Conservation (phyloP, 164 flowering plant species). For the Buxus sempervirens region DNA sequence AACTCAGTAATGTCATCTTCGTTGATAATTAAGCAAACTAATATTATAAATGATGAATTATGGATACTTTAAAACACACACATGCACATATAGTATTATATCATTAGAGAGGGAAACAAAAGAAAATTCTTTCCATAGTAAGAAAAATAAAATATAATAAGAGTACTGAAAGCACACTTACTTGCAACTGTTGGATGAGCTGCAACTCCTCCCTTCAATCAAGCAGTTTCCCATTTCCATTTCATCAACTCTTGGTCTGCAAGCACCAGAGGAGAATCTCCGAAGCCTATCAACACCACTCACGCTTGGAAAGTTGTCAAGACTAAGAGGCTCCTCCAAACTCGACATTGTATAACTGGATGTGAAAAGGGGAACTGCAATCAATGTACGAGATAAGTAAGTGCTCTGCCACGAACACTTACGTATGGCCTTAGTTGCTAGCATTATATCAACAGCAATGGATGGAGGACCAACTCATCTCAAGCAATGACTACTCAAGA, state of each 20-base stretch:
- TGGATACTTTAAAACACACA: neutral
- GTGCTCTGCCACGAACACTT: conserved; percentile 20
- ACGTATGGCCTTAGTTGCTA: conserved; percentile 17
- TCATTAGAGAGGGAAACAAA: neutral
- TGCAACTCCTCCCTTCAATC: conserved; percentile 78
- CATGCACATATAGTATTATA: neutral
- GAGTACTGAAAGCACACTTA: conserved; percentile 25
- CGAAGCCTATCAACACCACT: conserved; percentile 54
- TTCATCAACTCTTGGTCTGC: conserved; percentile 60
- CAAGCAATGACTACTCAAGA: neutral
- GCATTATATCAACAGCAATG: conserved; percentile 21
- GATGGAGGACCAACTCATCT: conserved; percentile 4
- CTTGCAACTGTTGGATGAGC: conserved; percentile 81
- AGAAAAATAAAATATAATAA: neutral
- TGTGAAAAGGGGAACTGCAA: conserved; percentile 27
- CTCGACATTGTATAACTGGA: conserved; percentile 66
- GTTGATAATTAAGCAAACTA: neutral
- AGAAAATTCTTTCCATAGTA: neutral
- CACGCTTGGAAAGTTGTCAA: conserved; percentile 71
- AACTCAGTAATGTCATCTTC: neutral
- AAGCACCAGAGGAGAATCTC: conserved; percentile 65
- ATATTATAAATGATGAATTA: neutral
- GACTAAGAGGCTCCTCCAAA: conserved; percentile 79
- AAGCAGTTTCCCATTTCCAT: conserved; percentile 66
- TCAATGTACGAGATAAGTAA: conserved; percentile 19